Evolutionary conservation across 176 grass and related monocot genomes (phyloP), one percentile per base, ranked within the genome.

Genomic region (Aegilops sharonensis): DNA sequence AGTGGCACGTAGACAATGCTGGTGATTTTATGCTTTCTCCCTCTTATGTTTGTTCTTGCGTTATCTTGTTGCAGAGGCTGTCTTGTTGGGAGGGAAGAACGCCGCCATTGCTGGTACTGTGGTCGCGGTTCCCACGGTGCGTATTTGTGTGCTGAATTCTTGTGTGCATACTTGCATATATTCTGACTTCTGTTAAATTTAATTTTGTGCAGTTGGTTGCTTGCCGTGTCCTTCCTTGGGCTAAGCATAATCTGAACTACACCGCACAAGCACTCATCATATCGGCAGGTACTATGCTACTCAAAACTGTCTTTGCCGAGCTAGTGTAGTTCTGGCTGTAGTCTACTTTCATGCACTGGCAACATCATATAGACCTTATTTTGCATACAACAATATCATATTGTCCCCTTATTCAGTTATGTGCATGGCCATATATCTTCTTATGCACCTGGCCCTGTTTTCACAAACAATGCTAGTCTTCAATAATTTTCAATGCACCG

Each of bases 261-360:
- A 98, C 92, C 43, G 96, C 96, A 85, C 96, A 98, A 74, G 81
- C 96, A 27, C 90, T 98, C 69, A 98, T 98, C 60, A 98, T 98
- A 91, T 94, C 96, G 8, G 90, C 93, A 89, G 96, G 96, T 98
- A 98, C 27, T 14, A 6, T 78, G 61, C 36, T 63, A 17, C 47
- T 63, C 25, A 82, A 52, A 77, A 42, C 8, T 72, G 68, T 76
- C 17, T 5, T 52, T 74, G 37, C 23, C 21, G 24, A 17, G 34
- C 67, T 72, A 60, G 72, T 82, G 11, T 43, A 60, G 65, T 69
- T 82, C 54, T 40, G 31, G 17, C 24, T 43, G 5, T 45, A 62
- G 45, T 37, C 14, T 43, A 78, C 11, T 64, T 15, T 39, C 17
- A 72, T 78, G 61, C 47, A 78, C 30, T 73, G 45, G 7, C 1